Percentiles rank a stretch among this genome's conserved stretches.
These are phyloP conservation scores for Anthracocystis panici-leucophaei DNA, from an alignment of 1,284 basidiomycete species.

Conservation along the genomic window DNA sequence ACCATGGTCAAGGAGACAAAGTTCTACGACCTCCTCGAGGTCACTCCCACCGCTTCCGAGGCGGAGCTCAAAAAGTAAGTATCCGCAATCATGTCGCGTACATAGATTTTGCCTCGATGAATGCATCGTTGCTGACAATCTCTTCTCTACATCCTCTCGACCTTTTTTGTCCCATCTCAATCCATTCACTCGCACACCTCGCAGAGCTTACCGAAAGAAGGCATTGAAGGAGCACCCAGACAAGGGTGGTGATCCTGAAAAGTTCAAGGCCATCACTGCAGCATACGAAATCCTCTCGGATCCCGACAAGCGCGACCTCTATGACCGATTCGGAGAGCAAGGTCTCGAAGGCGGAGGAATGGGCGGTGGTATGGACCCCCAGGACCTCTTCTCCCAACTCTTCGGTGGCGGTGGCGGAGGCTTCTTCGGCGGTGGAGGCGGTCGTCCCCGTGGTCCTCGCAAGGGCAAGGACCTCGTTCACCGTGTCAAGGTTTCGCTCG, in stretches of 20 bases:
- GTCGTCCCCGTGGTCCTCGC: constrained; percentile 82
- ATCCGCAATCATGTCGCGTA: neutral
- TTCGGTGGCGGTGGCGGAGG: constrained; percentile 80
- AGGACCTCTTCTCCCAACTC: constrained; percentile 97
- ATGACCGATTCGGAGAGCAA: constrained; percentile 93
- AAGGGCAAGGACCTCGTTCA: constrained; percentile 99
- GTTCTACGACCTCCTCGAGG: constrained; percentile 69
- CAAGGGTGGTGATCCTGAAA: constrained; percentile 93
- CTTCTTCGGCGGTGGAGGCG: constrained; percentile 75
- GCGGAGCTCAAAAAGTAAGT: constrained; percentile 68
- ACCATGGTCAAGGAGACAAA: constrained; percentile 59
- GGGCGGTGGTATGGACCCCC: constrained; percentile 91
- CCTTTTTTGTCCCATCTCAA: neutral
- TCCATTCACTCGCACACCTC: neutral
- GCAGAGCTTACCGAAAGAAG: constrained; percentile 61
- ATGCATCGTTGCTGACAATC: constrained; percentile 9
- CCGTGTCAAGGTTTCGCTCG: constrained; percentile 92
- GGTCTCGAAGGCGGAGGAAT: constrained; percentile 78
- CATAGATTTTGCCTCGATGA: neutral
- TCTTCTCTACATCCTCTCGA: neutral
- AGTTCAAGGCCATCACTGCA: constrained; percentile 97
- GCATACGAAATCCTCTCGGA: constrained; percentile 97
- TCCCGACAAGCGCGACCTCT: constrained; percentile 77
- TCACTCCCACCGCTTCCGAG: constrained; percentile 56
- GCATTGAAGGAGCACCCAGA: constrained; percentile 79